Conservation (phyloP, 2,329 filamentous ascomycete species). For the Aspergillus alliaceus region DNA sequence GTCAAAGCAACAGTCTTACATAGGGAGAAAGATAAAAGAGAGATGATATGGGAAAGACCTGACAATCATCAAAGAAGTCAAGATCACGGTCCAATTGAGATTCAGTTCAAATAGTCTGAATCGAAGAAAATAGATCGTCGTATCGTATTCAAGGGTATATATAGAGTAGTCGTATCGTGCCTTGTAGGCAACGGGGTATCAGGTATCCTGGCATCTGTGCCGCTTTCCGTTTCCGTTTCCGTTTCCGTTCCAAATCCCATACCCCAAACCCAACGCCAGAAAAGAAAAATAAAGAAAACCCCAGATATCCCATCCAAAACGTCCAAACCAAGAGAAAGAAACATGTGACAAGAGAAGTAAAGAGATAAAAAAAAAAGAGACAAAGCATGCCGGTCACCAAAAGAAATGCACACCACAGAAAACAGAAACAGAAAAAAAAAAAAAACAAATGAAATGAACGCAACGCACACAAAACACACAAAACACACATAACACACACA, state of each 20-base stretch:
- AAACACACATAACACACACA: conserved; percentile 4
- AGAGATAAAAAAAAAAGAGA: conserved; percentile 1
- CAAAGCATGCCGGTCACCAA: background rate
- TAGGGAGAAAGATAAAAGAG: background rate
- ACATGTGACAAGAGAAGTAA: conserved; percentile 3
- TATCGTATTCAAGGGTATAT: background rate
- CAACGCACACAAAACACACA: background rate
- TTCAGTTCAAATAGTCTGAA: background rate
- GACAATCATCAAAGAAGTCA: background rate
- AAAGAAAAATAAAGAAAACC: background rate
- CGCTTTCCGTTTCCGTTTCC: conserved; percentile 3
- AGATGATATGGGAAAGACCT: background rate
- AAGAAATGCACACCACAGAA: conserved; percentile 3
- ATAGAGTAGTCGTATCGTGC: background rate
- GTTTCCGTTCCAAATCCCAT: conserved; percentile 3
- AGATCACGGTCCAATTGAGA: background rate
- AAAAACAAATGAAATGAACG: background rate
- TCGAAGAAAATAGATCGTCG: background rate
- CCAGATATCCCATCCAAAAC: conserved; percentile 3
- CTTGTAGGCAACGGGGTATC: background rate
- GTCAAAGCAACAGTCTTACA: background rate
- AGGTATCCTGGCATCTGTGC: conserved; percentile 4
- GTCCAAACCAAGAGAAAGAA: conserved; percentile 5
- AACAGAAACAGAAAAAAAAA: too few species aligned
- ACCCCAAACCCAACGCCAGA: conserved; percentile 3